These are phyloP conservation scores for Ceratocystis papillata DNA, from an alignment of 2,329 filamentous ascomycete genomes.

Conservation along the genomic window DNA sequence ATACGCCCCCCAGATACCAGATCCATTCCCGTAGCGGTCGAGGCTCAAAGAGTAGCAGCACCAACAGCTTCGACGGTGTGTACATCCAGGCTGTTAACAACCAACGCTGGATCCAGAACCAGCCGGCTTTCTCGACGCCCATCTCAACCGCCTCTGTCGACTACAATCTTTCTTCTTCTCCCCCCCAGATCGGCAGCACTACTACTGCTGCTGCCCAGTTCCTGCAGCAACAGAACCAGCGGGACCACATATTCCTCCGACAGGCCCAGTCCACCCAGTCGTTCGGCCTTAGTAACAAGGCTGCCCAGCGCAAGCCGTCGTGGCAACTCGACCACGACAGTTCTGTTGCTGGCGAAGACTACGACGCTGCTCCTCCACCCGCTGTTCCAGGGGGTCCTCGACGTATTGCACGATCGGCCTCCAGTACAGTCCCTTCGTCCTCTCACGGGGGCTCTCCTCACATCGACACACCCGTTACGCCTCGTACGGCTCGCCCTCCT, in stretches of 20 bases:
- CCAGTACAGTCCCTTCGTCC: constrained; percentile 24
- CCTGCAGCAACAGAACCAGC: constrained; percentile 21
- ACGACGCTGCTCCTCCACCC: constrained; percentile 77
- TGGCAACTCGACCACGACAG: constrained; percentile 43
- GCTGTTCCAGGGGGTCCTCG: constrained; percentile 73
- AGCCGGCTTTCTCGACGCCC: neutral
- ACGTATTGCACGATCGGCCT: constrained; percentile 29
- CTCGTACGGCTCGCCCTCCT: constrained; percentile 1
- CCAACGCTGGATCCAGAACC: constrained; percentile 43
- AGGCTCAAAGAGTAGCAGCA: constrained; percentile 64
- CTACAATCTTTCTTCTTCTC: constrained; percentile 13
- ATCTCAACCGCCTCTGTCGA: constrained; percentile 1
- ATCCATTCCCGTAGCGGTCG: constrained; percentile 49
- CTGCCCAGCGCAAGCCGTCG: constrained; percentile 29
- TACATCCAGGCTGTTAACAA: constrained; percentile 47
- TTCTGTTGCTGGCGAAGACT: constrained; percentile 44
- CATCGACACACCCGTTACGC: constrained; percentile 24
- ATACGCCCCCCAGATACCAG: constrained; percentile 33
- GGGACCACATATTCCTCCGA: constrained; percentile 13
- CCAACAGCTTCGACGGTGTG: constrained; percentile 54
- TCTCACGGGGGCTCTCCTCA: constrained; percentile 15
- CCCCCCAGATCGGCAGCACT: neutral
- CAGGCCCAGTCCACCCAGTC: constrained; percentile 17
- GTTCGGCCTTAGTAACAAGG: neutral
- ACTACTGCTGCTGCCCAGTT: constrained; percentile 9